phyloP scores from a whole-genome alignment of 164 flowering plant species.

The Vitis vinifera region DNA sequence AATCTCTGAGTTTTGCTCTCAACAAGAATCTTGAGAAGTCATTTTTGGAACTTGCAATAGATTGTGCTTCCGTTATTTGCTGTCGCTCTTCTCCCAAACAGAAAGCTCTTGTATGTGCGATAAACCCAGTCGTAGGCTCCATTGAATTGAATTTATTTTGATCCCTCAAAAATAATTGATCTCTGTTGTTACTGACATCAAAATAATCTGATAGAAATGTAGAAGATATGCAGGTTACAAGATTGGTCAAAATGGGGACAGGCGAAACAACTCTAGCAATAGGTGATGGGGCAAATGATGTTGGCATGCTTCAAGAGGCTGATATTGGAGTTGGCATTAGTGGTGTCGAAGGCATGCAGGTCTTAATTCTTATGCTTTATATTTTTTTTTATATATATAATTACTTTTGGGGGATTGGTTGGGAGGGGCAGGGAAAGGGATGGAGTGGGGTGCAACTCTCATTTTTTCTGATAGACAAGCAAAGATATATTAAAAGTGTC shows the following conservation, averaged over 20 bases:
- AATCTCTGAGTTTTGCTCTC: conserved; percentile 67
- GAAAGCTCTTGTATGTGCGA: conserved; percentile 74
- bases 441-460: too few relatives aligned
- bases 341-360: conserved; percentile 98
- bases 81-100: conserved; percentile 94
- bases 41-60: conserved; percentile 68
- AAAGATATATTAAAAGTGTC: too few relatives aligned
- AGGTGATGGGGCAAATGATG: conserved; percentile 98
- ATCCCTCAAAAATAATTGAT: background rate
- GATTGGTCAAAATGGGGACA: conserved; percentile 69
- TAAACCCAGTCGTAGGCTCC: background rate
- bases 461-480: too few relatives aligned
- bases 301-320: conserved; percentile 94
- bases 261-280: conserved; percentile 75
- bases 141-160: background rate
- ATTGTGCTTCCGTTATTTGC: conserved; percentile 83
- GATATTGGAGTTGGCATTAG: conserved; percentile 92
- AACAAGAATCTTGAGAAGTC: conserved; percentile 36
- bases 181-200: conserved; percentile 11
- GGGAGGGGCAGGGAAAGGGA: too few relatives aligned
- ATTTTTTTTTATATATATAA: background rate
- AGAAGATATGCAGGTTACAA: conserved; percentile 70
- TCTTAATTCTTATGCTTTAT: conserved; percentile 14
- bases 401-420: too few relatives aligned
- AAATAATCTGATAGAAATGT: conserved; percentile 37